Evolutionary conservation across 208 protist genomes (phyloP).

Genomic region (Novymonas esmeraldas): DNA sequence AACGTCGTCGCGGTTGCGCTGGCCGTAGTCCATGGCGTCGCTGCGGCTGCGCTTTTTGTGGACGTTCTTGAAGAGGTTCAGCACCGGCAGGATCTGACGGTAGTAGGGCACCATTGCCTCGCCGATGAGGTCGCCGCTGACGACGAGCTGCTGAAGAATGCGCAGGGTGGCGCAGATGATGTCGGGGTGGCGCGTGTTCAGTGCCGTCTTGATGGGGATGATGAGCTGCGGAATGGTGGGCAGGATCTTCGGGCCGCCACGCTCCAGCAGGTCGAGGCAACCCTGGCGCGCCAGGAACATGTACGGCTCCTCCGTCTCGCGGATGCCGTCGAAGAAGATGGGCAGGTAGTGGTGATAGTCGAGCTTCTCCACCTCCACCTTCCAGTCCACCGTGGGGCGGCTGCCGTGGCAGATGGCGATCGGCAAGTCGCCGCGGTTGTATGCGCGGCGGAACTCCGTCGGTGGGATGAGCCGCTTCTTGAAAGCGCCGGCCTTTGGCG

Average conservation of each 20-base stretch:
- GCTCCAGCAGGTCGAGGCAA: slow-evolving; percentile 94
- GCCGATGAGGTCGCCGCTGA: slow-evolving; percentile 96
- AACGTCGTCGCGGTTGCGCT: slow-evolving; percentile 96
- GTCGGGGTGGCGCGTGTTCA: slow-evolving; percentile 98
- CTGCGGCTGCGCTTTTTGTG: slow-evolving; percentile 91
- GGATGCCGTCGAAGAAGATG: slow-evolving; percentile 99
- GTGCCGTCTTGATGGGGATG: slow-evolving; percentile 98
- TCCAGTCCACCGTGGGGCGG: slow-evolving; percentile 94
- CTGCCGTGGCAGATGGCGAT: slow-evolving; percentile 95
- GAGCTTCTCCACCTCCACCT: slow-evolving; percentile 98
- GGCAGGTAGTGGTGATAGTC: slow-evolving; percentile 99
- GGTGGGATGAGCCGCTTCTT: slow-evolving; percentile 77
- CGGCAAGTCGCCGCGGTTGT: slow-evolving; percentile 98
- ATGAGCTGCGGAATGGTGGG: slow-evolving; percentile 99
- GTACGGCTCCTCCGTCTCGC: slow-evolving; percentile 98
- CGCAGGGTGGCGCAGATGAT: slow-evolving; percentile 97
- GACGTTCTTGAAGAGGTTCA: slow-evolving; percentile 98
- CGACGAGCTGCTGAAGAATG: slow-evolving; percentile 97
- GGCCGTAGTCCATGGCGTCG: slow-evolving; percentile 97
- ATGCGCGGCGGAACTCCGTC: slow-evolving; percentile 98
- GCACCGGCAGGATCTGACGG: slow-evolving; percentile 98
- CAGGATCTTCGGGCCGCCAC: slow-evolving; percentile 96
- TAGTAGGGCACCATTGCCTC: slow-evolving; percentile 99
- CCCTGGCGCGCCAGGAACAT: slow-evolving; percentile 97
- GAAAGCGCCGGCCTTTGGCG: slow-evolving; percentile 90